Evolutionary conservation across 177 flowering plant species (phyloP).

Genomic region (Tripterygium wilfordii): DNA sequence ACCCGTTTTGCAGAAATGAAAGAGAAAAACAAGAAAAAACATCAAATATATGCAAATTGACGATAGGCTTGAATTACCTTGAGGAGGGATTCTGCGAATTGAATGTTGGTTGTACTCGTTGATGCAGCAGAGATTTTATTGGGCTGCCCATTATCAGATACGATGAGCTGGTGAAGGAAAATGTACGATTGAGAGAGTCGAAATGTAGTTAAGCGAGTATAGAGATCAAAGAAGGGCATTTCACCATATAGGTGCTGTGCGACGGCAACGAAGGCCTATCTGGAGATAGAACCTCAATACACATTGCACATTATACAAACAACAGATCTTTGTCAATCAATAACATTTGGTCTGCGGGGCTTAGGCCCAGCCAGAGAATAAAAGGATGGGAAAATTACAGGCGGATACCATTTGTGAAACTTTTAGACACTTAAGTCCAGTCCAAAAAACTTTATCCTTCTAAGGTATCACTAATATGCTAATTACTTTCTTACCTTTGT

Average conservation of each 20-base stretch:
- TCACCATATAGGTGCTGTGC: constrained; percentile 43
- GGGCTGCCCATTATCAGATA: constrained; percentile 34
- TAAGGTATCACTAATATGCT: too few relatives aligned
- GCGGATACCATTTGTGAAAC: too few relatives aligned
- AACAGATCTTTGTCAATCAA: constrained; percentile 21
- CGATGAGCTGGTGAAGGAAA: constrained; percentile 5
- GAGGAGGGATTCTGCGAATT: constrained; percentile 15
- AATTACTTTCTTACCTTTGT: too few relatives aligned
- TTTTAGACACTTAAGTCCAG: too few relatives aligned
- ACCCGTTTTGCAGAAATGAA: constrained; percentile 54
- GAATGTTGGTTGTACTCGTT: background rate
- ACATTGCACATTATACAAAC: constrained; percentile 67
- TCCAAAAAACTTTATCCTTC: too few relatives aligned
- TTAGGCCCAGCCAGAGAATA: too few relatives aligned
- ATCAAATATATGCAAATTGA: constrained; percentile 61
- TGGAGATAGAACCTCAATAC: constrained; percentile 38
- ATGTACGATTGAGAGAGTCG: constrained; percentile 13
- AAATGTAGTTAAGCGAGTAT: constrained; percentile 11
- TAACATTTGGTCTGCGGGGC: too few relatives aligned
- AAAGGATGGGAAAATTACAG: too few relatives aligned
- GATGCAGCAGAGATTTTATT: constrained; percentile 12
- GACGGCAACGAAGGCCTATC: constrained; percentile 18
- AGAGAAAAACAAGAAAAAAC: constrained; percentile 50
- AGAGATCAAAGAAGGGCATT: constrained; percentile 44
- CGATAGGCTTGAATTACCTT: constrained; percentile 31